A percentile compares a stretch with the other conserved stretches of the same genome.
Evolutionary conservation across 164 flowering plant species (phyloP).

Genomic region (Annona cherimola): DNA sequence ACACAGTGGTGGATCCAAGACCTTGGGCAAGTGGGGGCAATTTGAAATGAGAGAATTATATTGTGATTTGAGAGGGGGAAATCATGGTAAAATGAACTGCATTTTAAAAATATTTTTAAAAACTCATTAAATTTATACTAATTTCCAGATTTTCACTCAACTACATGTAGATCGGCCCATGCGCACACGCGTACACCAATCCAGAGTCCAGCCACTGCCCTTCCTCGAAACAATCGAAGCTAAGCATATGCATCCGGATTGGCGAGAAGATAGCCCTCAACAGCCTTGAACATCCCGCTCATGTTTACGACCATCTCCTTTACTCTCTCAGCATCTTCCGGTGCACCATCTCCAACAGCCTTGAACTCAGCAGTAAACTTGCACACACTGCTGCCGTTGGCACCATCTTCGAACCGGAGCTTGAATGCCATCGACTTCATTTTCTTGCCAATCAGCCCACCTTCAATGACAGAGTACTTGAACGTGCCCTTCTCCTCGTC

Average conservation of each 20-base stretch:
- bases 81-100: too few relatives aligned
- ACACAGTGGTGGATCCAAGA: too few relatives aligned
- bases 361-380: neutral
- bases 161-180: too few relatives aligned
- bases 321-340: neutral
- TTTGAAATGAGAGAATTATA: too few relatives aligned
- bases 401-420: slow-evolving; percentile 4
- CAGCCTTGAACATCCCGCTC: neutral
- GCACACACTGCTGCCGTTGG: slow-evolving; percentile 6
- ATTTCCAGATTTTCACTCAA: too few relatives aligned
- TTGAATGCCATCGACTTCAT: neutral
- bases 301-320: neutral
- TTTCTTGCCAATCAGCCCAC: slow-evolving; percentile 7
- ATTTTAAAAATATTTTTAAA: too few relatives aligned
- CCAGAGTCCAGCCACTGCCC: neutral
- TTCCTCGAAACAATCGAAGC: neutral
- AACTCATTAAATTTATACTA: too few relatives aligned
- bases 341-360: neutral
- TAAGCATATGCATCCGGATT: slow-evolving; percentile 1
- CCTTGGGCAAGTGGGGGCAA: too few relatives aligned
- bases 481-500: slow-evolving; percentile 3
- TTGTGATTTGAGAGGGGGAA: too few relatives aligned
- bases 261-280: neutral
- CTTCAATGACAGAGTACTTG: slow-evolving; percentile 10
- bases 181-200: too few relatives aligned